These are phyloP conservation scores for Fusarium humuli DNA, from an alignment of 2,329 filamentous ascomycete genomes.

Conservation along the genomic window DNA sequence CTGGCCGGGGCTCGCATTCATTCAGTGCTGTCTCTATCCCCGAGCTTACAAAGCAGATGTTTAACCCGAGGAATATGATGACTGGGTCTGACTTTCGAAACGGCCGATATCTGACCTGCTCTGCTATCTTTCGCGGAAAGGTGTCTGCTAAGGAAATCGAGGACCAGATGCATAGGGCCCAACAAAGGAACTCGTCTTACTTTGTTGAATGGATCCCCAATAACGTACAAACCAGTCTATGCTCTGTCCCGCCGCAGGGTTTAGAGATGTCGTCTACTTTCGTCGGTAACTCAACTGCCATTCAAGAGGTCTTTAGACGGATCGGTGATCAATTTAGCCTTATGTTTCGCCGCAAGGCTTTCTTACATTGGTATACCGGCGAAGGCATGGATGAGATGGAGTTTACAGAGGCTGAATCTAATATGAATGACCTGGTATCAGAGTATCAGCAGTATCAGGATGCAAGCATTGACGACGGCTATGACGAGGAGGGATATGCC, in stretches of 20 bases:
- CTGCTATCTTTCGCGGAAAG: conserved; percentile 99
- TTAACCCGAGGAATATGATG: conserved; percentile 99
- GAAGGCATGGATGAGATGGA: conserved; percentile 97
- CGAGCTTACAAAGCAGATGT: conserved; percentile 99
- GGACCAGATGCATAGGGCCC: conserved; percentile 99
- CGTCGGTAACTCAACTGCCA: conserved; percentile 98
- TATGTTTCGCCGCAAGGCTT: conserved; percentile 99
- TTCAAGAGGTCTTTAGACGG: conserved; percentile 99
- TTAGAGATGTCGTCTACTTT: conserved; percentile 99
- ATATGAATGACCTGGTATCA: conserved; percentile 99
- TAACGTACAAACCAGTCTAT: conserved; percentile 99
- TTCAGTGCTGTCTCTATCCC: conserved; percentile 78
- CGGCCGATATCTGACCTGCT: conserved; percentile 99
- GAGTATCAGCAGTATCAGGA: conserved; percentile 99
- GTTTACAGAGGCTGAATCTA: conserved; percentile 99
- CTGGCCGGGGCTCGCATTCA: conserved; percentile 76
- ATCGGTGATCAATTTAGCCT: conserved; percentile 98
- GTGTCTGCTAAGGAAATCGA: conserved; percentile 99
- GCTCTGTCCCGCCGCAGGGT: conserved; percentile 96
- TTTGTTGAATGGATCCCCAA: conserved; percentile 94
- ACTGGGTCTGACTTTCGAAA: conserved; percentile 99
- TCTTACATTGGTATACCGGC: conserved; percentile 99
- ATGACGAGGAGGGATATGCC: conserved; percentile 48
- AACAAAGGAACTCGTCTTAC: conserved; percentile 90
- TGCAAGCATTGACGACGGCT: conserved; percentile 90